A percentile compares a stretch with the other conserved stretches of the same genome.
Conservation (phyloP, 1,284 basidiomycete genomes). For the Ceratobasidium papillatum region DNA sequence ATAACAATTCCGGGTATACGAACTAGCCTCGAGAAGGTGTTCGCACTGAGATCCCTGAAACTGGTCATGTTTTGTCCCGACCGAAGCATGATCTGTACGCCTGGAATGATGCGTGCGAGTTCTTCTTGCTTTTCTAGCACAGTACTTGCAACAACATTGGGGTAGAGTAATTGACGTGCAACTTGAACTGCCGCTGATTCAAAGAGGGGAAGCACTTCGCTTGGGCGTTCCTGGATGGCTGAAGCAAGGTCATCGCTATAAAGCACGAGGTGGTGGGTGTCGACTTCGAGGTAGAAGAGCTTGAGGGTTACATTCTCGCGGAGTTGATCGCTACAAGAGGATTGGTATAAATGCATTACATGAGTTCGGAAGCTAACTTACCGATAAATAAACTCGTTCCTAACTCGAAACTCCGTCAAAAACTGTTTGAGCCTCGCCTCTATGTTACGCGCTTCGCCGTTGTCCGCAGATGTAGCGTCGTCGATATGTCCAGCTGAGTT, state of each 20-base stretch:
- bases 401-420: constrained; percentile 84
- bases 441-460: constrained; percentile 24
- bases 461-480: not conserved
- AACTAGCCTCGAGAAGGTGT: constrained; percentile 95
- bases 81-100: constrained; percentile 88
- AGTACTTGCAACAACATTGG: constrained; percentile 55
- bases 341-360: not conserved
- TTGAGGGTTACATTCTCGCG: constrained; percentile 90
- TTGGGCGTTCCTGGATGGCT: constrained; percentile 86
- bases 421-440: constrained; percentile 76
- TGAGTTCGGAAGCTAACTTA: constrained; percentile 48
- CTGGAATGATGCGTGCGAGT: constrained; percentile 74
- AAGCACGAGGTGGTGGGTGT: constrained; percentile 87
- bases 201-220: constrained; percentile 89
- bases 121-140: constrained; percentile 63
- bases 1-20: constrained; percentile 98
- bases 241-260: constrained; percentile 96
- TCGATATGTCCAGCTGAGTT: not conserved
- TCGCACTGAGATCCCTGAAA: constrained; percentile 93
- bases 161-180: constrained; percentile 82
- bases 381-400: constrained; percentile 91
- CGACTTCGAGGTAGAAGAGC: constrained; percentile 91
- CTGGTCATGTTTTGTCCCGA: constrained; percentile 92
- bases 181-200: constrained; percentile 87
- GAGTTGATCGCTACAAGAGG: constrained; percentile 77